Conservation (phyloP, 169 alveolate species). For the Plasmodium coatneyi region DNA sequence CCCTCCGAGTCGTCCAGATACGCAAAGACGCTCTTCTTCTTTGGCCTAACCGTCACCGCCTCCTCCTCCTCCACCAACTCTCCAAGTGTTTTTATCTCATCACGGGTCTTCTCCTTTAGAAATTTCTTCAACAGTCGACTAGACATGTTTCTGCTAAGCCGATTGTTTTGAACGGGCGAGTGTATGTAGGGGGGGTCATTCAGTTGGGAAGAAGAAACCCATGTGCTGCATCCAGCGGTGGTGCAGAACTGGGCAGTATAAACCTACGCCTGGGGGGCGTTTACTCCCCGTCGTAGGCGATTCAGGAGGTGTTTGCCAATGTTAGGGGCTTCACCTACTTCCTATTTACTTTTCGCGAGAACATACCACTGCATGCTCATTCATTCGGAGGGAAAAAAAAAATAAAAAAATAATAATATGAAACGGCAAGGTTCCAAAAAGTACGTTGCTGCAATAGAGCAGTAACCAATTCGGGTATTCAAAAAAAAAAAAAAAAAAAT, state of each 20-base stretch:
- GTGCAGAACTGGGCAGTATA: background rate
- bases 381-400: background rate
- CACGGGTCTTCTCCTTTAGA: constrained; percentile 41
- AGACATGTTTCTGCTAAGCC: constrained; percentile 43
- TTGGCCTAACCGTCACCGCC: background rate
- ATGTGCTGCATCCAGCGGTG: background rate
- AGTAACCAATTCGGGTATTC: background rate
- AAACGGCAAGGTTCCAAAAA: background rate
- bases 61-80: constrained; percentile 19
- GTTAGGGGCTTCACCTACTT: background rate
- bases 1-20: constrained; percentile 14
- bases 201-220: background rate
- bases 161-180: background rate
- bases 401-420: background rate
- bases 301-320: background rate
- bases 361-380: background rate
- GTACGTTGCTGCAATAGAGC: background rate
- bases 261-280: background rate
- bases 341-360: background rate
- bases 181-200: background rate
- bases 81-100: constrained; percentile 42
- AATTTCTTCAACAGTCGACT: constrained; percentile 42
- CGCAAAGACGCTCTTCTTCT: constrained; percentile 27
- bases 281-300: background rate
- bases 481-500: no score